Percentiles rank a stretch among this genome's conserved stretches.
These are phyloP conservation scores for Smallanthus sonchifolius DNA, from an alignment of 129 eudicot species.

Conservation along the genomic window DNA sequence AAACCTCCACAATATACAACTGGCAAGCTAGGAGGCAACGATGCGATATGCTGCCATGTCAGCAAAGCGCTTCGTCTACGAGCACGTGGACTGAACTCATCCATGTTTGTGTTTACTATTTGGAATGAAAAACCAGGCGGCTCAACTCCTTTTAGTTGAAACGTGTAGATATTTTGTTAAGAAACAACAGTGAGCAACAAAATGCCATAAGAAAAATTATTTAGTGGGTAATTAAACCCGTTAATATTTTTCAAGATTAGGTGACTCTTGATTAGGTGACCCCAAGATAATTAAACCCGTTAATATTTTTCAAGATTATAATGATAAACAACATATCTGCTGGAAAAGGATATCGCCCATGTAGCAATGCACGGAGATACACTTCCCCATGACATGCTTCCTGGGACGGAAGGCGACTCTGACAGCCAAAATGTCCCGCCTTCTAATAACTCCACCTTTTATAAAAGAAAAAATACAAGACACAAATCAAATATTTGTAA, in stretches of 20 bases:
- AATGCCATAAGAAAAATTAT: neutral
- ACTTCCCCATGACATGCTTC: constrained; percentile 97
- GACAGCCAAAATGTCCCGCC: constrained; percentile 99
- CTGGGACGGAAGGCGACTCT: constrained; percentile 96
- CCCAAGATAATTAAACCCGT: neutral
- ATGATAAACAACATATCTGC: constrained; percentile 1
- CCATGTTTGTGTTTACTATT: constrained; percentile 93
- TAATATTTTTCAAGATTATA: neutral
- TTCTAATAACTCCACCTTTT: constrained; percentile 84
- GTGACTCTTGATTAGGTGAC: too few species aligned
- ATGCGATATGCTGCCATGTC: constrained; percentile 99
- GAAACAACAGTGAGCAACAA: constrained; percentile 17
- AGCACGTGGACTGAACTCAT: constrained; percentile 90
- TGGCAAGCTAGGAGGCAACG: constrained; percentile 93
- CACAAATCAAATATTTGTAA: neutral
- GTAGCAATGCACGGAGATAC: constrained; percentile 81
- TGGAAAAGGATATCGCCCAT: constrained; percentile 95
- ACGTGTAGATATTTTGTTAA: constrained; percentile 82
- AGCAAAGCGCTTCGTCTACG: constrained; percentile 97
- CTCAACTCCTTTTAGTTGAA: constrained; percentile 90
- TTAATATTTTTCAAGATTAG: neutral
- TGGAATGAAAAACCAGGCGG: constrained; percentile 95
- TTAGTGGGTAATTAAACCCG: neutral
- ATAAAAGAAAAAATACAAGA: constrained; percentile 3
- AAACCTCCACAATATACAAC: constrained; percentile 97